Conservation (phyloP, 2,329 filamentous ascomycete species). For the Thielaviopsis populi region DNA sequence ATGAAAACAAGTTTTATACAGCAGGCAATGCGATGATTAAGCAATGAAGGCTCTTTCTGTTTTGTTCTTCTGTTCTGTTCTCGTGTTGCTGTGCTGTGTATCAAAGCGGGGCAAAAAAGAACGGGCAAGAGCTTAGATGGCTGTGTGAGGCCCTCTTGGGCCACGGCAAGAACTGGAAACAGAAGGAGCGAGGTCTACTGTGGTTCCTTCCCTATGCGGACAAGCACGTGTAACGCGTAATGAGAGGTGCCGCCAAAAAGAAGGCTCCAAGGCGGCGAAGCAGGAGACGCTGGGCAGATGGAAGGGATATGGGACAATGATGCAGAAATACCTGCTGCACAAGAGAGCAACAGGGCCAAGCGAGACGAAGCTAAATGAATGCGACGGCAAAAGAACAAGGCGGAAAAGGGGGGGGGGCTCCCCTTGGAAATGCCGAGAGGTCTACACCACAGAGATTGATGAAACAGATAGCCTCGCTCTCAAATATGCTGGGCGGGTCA, state of each 20-base stretch:
- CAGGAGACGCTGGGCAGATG: not conserved
- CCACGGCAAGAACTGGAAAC: not conserved
- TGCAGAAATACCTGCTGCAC: not conserved
- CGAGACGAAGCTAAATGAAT: slow-evolving; percentile 2
- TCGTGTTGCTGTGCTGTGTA: not conserved
- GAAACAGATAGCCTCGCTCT: not conserved
- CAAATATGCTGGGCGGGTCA: not conserved
- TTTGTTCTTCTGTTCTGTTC: too few relatives aligned
- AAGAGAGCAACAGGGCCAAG: not conserved
- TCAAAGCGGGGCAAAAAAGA: slow-evolving; percentile 7
- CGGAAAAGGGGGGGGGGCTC: not conserved
- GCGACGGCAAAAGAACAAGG: not conserved
- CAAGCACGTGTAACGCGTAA: not conserved
- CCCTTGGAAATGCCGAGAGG: not conserved
- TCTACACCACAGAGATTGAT: not conserved
- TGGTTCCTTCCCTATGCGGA: not conserved
- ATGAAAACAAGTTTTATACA: too few relatives aligned
- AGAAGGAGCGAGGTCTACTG: not conserved
- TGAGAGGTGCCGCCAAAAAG: not conserved
- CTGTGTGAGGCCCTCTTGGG: not conserved
- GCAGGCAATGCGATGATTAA: too few relatives aligned
- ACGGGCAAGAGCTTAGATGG: not conserved
- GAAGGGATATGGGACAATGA: not conserved
- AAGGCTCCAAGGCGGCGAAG: not conserved
- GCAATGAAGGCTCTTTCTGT: too few relatives aligned